Evolutionary conservation across 495 filamentous ascomycete species (phyloP).

Genomic region (Neurospora tetraspora): DNA sequence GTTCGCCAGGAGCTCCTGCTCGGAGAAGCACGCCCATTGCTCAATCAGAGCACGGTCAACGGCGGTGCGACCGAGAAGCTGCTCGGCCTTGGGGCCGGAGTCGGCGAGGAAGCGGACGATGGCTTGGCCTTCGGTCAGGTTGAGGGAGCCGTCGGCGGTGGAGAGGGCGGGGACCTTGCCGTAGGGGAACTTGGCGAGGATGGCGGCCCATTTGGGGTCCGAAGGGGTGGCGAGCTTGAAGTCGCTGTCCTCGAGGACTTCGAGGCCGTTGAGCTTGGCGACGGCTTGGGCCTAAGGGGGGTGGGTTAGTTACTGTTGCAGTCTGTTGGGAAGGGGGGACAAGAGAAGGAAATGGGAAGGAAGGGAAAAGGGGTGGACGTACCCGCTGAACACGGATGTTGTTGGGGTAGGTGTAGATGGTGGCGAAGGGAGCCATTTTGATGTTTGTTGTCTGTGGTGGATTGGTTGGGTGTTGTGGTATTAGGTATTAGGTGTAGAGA

Average conservation of each 20-base stretch:
- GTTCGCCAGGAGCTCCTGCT: slow-evolving; percentile 33
- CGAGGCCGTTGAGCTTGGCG: slow-evolving; percentile 44
- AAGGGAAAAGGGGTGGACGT: neutral
- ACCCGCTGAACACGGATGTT: slow-evolving; percentile 44
- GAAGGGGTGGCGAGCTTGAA: slow-evolving; percentile 37
- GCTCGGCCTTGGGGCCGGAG: slow-evolving; percentile 38
- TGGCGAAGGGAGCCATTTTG: slow-evolving; percentile 45
- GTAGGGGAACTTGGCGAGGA: slow-evolving; percentile 50
- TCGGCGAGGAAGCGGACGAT: slow-evolving; percentile 46
- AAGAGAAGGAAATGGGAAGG: neutral
- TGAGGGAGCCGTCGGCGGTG: slow-evolving; percentile 37
- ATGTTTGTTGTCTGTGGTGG: neutral
- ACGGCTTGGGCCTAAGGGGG: slow-evolving; percentile 35
- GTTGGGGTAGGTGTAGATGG: slow-evolving; percentile 35
- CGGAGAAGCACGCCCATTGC: slow-evolving; percentile 41
- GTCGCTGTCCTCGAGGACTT: slow-evolving; percentile 26
- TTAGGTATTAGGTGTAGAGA: neutral
- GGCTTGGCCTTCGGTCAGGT: slow-evolving; percentile 43
- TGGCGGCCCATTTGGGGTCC: slow-evolving; percentile 24
- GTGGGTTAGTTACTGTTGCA: neutral
- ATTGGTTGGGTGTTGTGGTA: neutral
- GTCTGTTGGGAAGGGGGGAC: neutral
- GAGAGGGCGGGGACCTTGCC: slow-evolving; percentile 53
- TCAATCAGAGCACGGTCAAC: slow-evolving; percentile 39
- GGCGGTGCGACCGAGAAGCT: slow-evolving; percentile 40